Base-by-base conservation (phyloP, 495 filamentous ascomycete species). In the Aspergillus nanangensis region DNA sequence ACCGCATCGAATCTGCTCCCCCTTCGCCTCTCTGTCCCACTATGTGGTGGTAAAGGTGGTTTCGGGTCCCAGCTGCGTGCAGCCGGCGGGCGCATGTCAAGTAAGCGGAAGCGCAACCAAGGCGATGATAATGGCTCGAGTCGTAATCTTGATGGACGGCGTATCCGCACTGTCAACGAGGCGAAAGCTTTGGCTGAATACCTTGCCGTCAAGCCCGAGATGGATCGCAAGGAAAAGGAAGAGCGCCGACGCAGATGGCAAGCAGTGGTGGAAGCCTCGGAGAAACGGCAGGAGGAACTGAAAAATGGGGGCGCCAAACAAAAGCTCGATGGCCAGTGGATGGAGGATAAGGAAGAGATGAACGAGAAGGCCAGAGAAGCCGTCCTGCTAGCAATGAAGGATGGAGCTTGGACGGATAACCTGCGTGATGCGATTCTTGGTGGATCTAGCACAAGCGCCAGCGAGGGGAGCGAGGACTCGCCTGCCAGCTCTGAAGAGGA, bases 21-120 rank as follows among this genome's bases (percentile, higher is more conserved):
- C 2, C 78, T 97, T 8, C 88, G 89, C 36, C 78, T 97, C 20
- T 81, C 81, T 13, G 70, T 81, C 5, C 73, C 86, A 8, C 69
- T 96, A 31, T 83, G 81, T 55, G 93, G 93, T 60, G 93, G 93
- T 55, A 98, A 98, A 61, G 93, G 93, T 62, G 93, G 93, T 45
- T 98, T 98, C 66, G 93, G 93, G 51, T 95, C 90, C 5, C 94
- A 97, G 65, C 83, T 98, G 21, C 89, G 93, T 60, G 93, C 93
- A 4, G 93, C 93, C 11, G 93, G 93, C 59, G 93, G 93, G 13
- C 93, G 93, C 69, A 98, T 98, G 93, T 93, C 89, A 1, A 87
- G 82, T 5, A 90, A 88, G 63, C 87, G 88, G 61, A 96, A 95
- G 76, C 83, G 82, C 65, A 78, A 88, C 47, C 78, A 86, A 54